Percentiles rank a stretch among this genome's conserved stretches.
Conservation (phyloP, 176 grass and related monocot genomes). For the Lolium perenne region DNA sequence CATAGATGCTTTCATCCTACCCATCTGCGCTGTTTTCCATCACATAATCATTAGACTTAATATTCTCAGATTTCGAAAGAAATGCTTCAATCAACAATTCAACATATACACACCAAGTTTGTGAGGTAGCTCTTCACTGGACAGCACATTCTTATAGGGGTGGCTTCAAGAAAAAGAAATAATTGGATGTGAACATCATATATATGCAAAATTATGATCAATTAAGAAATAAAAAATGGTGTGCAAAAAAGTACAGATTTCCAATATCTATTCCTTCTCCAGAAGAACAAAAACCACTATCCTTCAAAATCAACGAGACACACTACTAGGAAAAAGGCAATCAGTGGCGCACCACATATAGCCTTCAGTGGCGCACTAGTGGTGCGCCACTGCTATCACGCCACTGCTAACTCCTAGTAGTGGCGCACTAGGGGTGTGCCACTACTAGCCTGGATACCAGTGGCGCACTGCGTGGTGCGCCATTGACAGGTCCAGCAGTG, state of each 20-base stretch:
- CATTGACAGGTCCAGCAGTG: too few species aligned
- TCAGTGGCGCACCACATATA: too few species aligned
- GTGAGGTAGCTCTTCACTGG: neutral
- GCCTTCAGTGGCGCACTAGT: too few species aligned
- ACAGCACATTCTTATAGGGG: neutral
- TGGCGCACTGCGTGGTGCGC: too few species aligned
- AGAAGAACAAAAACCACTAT: constrained; percentile 20
- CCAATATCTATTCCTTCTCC: neutral
- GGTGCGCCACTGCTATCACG: too few species aligned
- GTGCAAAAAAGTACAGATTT: neutral
- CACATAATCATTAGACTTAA: neutral
- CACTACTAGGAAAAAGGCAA: too few species aligned
- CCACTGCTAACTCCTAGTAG: too few species aligned
- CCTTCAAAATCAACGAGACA: constrained; percentile 13
- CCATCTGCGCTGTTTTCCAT: neutral
- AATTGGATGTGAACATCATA: neutral
- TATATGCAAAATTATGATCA: neutral
- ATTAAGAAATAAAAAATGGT: neutral
- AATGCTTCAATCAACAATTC: neutral
- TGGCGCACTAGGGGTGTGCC: too few species aligned
- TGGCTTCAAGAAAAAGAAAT: neutral
- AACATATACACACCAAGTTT: neutral
- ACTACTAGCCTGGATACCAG: too few species aligned
- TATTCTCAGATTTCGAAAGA: neutral
- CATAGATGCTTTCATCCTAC: neutral